These are phyloP conservation scores for Spizellomyces sp. DNA, from an alignment of 192 early-diverging fungal genomes.

Conservation along the genomic window DNA sequence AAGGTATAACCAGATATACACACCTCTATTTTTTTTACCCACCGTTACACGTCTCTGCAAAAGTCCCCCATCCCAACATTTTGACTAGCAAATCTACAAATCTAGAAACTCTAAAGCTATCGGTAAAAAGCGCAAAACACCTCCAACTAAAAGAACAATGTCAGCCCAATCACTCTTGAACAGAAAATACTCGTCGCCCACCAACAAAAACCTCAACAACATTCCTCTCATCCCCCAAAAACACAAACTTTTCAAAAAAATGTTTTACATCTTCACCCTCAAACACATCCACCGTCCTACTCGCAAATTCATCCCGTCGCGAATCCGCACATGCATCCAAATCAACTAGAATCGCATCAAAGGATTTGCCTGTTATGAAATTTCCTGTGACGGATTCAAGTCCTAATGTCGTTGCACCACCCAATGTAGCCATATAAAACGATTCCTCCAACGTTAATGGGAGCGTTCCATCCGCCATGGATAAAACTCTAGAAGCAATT, in stretches of 20 bases:
- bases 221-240: conserved; percentile 87
- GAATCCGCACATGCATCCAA: conserved; percentile 6
- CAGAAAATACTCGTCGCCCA: conserved; percentile 52
- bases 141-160: too few species aligned
- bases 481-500: conserved; percentile 66
- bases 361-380: conserved; percentile 82
- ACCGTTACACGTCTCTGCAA: too few species aligned
- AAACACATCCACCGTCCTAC: conserved; percentile 65
- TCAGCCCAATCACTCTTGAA: too few species aligned
- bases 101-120: too few species aligned
- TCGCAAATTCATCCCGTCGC: conserved; percentile 1
- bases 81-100: too few species aligned
- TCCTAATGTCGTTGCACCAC: conserved; percentile 82
- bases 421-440: conserved; percentile 87
- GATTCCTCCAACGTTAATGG: conserved; percentile 70
- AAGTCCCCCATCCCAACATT: too few species aligned
- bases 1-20: too few species aligned
- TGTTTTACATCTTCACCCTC: conserved; percentile 55
- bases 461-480: neutral
- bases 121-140: too few species aligned
- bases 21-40: too few species aligned
- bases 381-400: conserved; percentile 77
- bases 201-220: conserved; percentile 78
- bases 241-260: conserved; percentile 88
- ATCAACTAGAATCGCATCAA: conserved; percentile 88